Conservation (phyloP, 306 rosid genomes). For the Prunus mira region DNA sequence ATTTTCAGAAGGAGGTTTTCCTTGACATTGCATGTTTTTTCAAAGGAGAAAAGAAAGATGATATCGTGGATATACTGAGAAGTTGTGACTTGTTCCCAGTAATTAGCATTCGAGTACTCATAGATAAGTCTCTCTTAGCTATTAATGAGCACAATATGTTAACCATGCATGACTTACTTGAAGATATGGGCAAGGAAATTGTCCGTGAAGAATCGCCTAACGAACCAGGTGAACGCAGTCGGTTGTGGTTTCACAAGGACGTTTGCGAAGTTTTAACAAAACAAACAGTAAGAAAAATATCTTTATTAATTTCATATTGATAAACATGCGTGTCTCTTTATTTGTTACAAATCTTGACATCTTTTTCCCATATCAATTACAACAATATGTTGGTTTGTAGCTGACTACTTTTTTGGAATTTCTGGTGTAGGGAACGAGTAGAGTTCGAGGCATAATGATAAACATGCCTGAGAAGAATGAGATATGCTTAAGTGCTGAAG, state of each 20-base stretch:
- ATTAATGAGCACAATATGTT: neutral
- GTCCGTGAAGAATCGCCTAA: neutral
- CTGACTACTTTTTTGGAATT: no score
- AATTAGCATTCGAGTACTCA: neutral
- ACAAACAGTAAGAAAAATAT: neutral
- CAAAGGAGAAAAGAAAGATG: neutral
- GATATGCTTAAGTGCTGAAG: conserved; percentile 21
- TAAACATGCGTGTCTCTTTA: no score
- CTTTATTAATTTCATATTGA: neutral
- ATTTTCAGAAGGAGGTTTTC: neutral
- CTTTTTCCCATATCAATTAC: no score
- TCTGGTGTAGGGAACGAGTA: neutral
- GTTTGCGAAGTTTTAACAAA: conserved; percentile 11
- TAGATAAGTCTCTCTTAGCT: neutral
- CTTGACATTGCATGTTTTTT: neutral
- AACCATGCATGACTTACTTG: neutral
- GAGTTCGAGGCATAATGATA: neutral
- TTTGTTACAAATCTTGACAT: no score
- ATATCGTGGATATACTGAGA: neutral
- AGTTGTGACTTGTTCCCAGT: neutral
- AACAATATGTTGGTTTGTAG: no score
- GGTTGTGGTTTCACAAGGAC: conserved; percentile 37
- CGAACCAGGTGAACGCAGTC: conserved; percentile 26
- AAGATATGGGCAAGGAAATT: neutral
- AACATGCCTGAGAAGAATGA: conserved; percentile 11